phyloP scores from a whole-genome alignment of 2,329 filamentous ascomycete species.

The Pseudogymnoascus sp. region DNA sequence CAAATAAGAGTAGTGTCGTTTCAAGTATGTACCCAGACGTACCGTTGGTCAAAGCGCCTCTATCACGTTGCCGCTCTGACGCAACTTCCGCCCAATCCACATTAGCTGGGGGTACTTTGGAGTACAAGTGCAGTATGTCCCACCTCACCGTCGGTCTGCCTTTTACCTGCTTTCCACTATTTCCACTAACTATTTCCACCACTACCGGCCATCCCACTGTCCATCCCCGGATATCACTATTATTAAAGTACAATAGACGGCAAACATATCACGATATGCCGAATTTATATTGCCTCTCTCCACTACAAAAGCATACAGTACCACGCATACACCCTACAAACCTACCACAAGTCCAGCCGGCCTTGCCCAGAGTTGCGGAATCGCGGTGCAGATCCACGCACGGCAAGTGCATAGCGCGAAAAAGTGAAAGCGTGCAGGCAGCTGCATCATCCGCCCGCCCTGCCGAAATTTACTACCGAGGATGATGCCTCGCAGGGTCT shows the following conservation, averaged over 20 bases:
- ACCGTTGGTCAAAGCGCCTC: neutral
- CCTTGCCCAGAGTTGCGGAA: neutral
- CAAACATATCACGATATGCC: neutral
- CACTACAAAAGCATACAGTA: neutral
- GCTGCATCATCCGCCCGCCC: neutral
- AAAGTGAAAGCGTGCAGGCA: neutral
- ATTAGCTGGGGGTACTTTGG: neutral
- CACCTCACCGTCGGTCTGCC: neutral
- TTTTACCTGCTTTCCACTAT: neutral
- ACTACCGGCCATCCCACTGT: too few species aligned
- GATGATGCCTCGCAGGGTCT: conserved; percentile 1
- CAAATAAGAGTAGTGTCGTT: neutral
- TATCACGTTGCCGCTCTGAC: neutral
- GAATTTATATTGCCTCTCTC: neutral
- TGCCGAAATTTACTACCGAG: neutral
- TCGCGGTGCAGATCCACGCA: neutral
- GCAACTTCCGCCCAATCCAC: neutral
- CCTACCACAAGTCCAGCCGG: neutral
- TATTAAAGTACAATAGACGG: neutral
- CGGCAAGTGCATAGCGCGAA: neutral
- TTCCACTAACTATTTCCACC: too few species aligned
- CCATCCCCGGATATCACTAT: neutral
- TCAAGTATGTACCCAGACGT: neutral
- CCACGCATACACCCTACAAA: too few species aligned
- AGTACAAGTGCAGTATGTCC: neutral